phyloP scores from a whole-genome alignment of 257 asterid species.

The Handroanthus guayacan region DNA sequence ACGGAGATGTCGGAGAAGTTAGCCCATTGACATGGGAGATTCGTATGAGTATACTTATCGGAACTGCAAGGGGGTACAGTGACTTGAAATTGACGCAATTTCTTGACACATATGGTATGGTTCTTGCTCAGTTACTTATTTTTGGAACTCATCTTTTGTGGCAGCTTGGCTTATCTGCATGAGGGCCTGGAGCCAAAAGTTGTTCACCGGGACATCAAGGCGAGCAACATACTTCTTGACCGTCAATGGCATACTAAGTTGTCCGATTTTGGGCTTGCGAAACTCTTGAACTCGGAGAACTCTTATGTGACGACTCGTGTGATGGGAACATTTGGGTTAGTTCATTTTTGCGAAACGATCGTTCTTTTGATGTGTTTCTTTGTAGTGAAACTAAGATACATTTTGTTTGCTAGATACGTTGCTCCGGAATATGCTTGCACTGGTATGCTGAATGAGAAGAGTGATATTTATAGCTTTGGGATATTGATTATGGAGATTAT shows the following conservation, averaged over 20 bases:
- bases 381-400: constrained; percentile 1
- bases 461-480: constrained; percentile 95
- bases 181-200: constrained; percentile 99
- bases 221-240: constrained; percentile 92
- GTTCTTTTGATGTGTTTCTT: not conserved
- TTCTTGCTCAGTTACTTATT: constrained; percentile 12
- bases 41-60: constrained; percentile 81
- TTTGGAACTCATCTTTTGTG: constrained; percentile 27
- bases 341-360: constrained; percentile 27
- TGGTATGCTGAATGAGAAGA: constrained; percentile 95
- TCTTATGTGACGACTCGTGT: constrained; percentile 91
- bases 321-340: constrained; percentile 99
- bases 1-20: constrained; percentile 94
- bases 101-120: constrained; percentile 2
- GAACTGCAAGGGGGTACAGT: constrained; percentile 88
- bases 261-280: constrained; percentile 98
- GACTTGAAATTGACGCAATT: constrained; percentile 27
- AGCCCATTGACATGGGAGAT: constrained; percentile 97
- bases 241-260: constrained; percentile 92
- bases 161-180: constrained; percentile 93
- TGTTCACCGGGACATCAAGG: constrained; percentile 97
- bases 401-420: constrained; percentile 69
- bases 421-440: constrained; percentile 99
- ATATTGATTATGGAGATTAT: constrained; percentile 94
- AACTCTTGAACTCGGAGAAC: constrained; percentile 85